Evolutionary conservation across 192 early-diverging fungal species (phyloP), one percentile per base, ranked within the genome.

Genomic region (Backusella tarrabulga): DNA sequence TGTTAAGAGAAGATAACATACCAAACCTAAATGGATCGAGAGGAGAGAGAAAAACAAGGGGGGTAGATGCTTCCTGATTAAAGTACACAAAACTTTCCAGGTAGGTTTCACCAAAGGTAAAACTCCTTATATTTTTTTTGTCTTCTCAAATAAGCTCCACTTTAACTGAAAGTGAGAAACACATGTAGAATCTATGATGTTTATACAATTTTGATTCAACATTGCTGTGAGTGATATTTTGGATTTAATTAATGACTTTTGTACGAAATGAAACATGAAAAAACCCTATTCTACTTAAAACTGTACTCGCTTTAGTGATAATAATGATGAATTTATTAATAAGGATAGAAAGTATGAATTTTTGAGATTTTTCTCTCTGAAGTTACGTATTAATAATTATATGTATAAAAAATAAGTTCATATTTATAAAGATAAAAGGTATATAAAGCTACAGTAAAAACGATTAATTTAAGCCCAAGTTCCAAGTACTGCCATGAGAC

Each of bases 401-500:
- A 50, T 32, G 32, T 19, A 50, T 50, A 50, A n/a, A 19, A 50
- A n/a, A 50, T 50, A 50, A 50, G 3, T 44, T 44, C 42, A 44
- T 44, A 50, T n/a, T 19, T 50, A 50, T 50, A 50, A 50, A 50
- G 15, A n/a, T 50, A n/a, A 7, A 50, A 50, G 19, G 19, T 50
- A n/a, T 50, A 50, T n/a, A n/a, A 50, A 50, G 17, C 46, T 50
- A 50, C 46, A 50, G 19, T 50, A n/a, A 50, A n/a, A n/a, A 19
- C 4, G 6, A 50, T 50, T 50, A 50, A n/a, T 6, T 78, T 75
- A 82, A 56, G 80, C 75, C 80, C 80, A 82, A 76, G 75, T 75
- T 23, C 77, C 80, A 40, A 82, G 74, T 34, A 78, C 67, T 26
- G 80, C 60, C 80, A 82, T 82, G 19, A 82, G 41, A 38, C 71